Percentiles rank a stretch among this genome's conserved stretches.
phyloP scores from a whole-genome alignment of 2,329 filamentous ascomycete genomes.

The Teratosphaeria destructans region DNA sequence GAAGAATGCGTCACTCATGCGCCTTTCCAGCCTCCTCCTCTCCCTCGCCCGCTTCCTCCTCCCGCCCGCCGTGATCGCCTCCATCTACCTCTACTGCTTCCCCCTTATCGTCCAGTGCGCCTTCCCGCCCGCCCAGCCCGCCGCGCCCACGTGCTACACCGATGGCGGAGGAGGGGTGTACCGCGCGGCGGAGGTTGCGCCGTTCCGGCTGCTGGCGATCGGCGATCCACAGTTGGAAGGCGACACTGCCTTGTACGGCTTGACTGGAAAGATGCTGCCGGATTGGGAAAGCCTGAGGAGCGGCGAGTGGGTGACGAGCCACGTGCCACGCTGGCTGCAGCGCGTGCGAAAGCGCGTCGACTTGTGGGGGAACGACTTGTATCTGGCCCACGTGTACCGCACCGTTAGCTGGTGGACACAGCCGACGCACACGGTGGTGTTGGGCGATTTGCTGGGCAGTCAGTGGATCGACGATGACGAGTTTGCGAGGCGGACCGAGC shows the following conservation, averaged over 20 bases:
- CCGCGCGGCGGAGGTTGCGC: conserved; percentile 39
- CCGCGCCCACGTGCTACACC: conserved; percentile 8
- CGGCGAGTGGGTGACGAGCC: conserved; percentile 32
- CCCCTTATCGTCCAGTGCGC: conserved; percentile 69
- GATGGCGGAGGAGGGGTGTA: conserved; percentile 7
- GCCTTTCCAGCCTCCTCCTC: conserved; percentile 37
- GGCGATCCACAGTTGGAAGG: conserved; percentile 92
- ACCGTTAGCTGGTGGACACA: conserved; percentile 71
- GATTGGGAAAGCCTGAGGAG: conserved; percentile 22
- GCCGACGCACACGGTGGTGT: conserved; percentile 77
- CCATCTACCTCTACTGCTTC: conserved; percentile 77
- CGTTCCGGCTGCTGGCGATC: conserved; percentile 77
- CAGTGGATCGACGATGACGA: conserved; percentile 88
- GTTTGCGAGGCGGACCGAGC: conserved; percentile 57
- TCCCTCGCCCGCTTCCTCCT: conserved; percentile 41
- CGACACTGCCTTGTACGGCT: conserved; percentile 62
- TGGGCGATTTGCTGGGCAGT: conserved; percentile 86
- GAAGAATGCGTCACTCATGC: conserved; percentile 30
- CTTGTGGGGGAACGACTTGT: conserved; percentile 86
- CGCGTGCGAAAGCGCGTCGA: conserved; percentile 72
- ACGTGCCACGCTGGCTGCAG: conserved; percentile 57
- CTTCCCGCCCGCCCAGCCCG: conserved; percentile 48
- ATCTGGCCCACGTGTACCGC: conserved; percentile 85
- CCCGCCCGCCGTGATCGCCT: conserved; percentile 59
- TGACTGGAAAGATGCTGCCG: conserved; percentile 25